Conservation (phyloP, 805 yeast species). For the Zygoascus biomembranicola region DNA sequence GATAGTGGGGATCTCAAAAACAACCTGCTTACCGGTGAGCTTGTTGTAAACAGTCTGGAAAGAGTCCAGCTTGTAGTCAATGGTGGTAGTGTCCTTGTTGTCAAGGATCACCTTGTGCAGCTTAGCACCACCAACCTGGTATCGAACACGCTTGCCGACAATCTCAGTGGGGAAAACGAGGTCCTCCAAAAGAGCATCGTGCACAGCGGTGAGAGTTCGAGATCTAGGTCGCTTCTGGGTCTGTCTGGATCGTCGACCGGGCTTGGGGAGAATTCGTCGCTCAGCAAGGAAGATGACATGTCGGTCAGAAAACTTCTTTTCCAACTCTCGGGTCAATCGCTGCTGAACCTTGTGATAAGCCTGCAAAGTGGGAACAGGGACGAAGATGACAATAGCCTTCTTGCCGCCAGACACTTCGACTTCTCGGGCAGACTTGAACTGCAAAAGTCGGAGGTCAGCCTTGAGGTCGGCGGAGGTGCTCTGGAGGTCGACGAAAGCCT, state of each 20-base stretch:
- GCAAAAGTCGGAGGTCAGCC: conserved; percentile 97
- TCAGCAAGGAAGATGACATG: conserved; percentile 99
- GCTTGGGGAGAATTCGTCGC: conserved; percentile 99
- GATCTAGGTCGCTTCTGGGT: conserved; percentile 99
- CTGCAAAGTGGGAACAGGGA: conserved; percentile 97
- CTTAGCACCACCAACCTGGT: conserved; percentile 97
- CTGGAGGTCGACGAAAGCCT: conserved; percentile 96
- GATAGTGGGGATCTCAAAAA: conserved; percentile 74
- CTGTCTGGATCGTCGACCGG: conserved; percentile 90
- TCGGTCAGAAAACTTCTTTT: conserved; percentile 99
- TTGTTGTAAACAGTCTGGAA: conserved; percentile 98
- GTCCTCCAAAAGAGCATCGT: conserved; percentile 97
- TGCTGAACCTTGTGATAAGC: conserved; percentile 94
- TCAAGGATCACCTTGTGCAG: conserved; percentile 95
- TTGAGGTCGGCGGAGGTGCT: conserved; percentile 86
- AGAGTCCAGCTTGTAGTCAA: conserved; percentile 98
- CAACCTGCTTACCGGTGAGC: conserved; percentile 99
- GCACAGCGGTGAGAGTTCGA: conserved; percentile 97
- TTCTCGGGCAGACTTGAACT: conserved; percentile 98
- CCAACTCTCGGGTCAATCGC: conserved; percentile 95
- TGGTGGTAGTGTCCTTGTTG: conserved; percentile 93
- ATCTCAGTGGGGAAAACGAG: conserved; percentile 99
- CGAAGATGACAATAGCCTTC: conserved; percentile 96
- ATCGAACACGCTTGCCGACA: conserved; percentile 98
- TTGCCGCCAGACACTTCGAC: conserved; percentile 96